These are phyloP conservation scores for Eimeria necatrix DNA, from an alignment of 169 alveolate genomes.

Conservation along the genomic window DNA sequence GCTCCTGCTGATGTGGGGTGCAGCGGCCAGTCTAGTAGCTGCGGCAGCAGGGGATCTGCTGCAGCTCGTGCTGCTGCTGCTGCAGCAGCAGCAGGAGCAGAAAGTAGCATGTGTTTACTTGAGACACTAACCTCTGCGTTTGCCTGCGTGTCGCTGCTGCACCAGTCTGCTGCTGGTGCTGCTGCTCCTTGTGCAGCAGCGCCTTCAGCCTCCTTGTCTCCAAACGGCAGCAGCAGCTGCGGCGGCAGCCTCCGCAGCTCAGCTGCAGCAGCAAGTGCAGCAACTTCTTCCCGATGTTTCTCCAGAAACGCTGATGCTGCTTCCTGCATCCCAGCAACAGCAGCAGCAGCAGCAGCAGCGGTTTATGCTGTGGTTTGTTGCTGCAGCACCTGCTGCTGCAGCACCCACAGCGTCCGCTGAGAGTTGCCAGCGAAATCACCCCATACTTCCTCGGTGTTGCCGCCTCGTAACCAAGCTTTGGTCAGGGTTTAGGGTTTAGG, in stretches of 20 bases:
- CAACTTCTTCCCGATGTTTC: constrained; percentile 38
- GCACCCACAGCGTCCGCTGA: not conserved
- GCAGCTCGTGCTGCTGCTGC: constrained; percentile 51
- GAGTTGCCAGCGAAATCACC: not conserved
- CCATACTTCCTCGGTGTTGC: not conserved
- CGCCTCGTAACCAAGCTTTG: not conserved
- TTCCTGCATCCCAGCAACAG: constrained; percentile 26
- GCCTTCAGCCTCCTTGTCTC: constrained; percentile 63
- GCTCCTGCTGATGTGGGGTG: constrained; percentile 41
- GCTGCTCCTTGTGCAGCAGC: constrained; percentile 31
- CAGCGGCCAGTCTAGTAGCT: constrained; percentile 28
- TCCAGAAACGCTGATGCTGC: constrained; percentile 52
- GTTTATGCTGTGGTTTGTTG: not conserved
- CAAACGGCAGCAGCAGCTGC: constrained; percentile 75
- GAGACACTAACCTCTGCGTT: constrained; percentile 68
- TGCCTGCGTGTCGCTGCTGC: constrained; percentile 60
- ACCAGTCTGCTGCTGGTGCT: constrained; percentile 58
- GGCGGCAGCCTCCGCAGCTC: constrained; percentile 58
- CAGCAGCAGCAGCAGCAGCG: constrained; percentile 62
- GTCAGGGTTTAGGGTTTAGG: not conserved
- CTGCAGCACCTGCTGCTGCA: not conserved
- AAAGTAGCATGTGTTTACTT: constrained; percentile 18
- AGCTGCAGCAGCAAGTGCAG: constrained; percentile 39
- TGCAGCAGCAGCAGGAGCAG: constrained; percentile 46
- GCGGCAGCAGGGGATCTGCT: constrained; percentile 18